Conservation (phyloP, 305 asterid genomes). For the Fraxinus sp. region DNA sequence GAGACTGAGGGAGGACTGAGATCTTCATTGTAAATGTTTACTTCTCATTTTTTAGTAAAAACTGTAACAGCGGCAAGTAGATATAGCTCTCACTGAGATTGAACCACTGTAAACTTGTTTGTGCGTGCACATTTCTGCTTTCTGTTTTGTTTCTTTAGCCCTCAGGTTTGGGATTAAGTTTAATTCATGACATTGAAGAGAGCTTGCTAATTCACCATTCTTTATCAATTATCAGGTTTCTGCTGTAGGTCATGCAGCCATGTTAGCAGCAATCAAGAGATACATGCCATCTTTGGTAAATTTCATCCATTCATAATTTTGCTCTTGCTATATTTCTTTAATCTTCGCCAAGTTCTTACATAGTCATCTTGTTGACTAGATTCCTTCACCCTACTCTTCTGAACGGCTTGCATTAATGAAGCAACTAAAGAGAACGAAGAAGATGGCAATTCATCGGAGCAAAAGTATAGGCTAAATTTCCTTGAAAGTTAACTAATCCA, state of each 20-base stretch:
- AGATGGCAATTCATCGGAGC: conserved; percentile 42
- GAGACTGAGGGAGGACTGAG: background rate
- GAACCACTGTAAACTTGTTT: background rate
- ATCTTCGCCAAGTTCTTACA: conserved; percentile 12
- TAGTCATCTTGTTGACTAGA: conserved; percentile 39
- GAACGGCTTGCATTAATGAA: conserved; percentile 59
- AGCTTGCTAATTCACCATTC: background rate
- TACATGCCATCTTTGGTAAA: conserved; percentile 65
- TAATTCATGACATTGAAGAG: background rate
- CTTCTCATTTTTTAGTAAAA: background rate
- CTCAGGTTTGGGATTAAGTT: background rate
- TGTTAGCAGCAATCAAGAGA: conserved; percentile 75
- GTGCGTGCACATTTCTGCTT: background rate
- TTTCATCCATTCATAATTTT: background rate
- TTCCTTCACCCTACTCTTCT: conserved; percentile 73
- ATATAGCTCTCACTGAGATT: background rate
- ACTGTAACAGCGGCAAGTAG: background rate
- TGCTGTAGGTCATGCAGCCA: conserved; percentile 86
- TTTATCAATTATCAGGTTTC: conserved; percentile 49
- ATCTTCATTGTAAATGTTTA: background rate
- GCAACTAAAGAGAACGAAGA: conserved; percentile 69
- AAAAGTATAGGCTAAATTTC: conserved; percentile 24
- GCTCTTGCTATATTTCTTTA: background rate
- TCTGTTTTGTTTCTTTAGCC: background rate
- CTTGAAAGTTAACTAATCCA: conserved; percentile 9